phyloP scores from a whole-genome alignment of 306 rosid species.

The Cicer cuneatum region DNA sequence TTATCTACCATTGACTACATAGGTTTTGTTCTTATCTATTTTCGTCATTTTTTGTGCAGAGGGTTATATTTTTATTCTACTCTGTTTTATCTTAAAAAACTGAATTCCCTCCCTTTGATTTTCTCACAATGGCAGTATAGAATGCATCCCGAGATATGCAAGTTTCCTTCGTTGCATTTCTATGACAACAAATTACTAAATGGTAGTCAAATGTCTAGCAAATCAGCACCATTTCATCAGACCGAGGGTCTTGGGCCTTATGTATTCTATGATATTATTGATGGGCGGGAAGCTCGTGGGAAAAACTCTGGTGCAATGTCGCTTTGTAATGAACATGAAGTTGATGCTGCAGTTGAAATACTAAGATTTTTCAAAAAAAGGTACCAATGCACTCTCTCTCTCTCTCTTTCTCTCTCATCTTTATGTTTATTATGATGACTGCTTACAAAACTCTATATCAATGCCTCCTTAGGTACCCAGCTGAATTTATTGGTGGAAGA shows the following conservation, averaged over 20 bases:
- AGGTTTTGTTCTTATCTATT: conserved; percentile 7
- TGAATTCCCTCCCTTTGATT: conserved; percentile 41
- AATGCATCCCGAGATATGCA: conserved; percentile 97
- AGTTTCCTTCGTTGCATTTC: conserved; percentile 89
- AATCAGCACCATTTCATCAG: conserved; percentile 82
- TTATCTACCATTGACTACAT: not conserved
- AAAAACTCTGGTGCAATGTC: conserved; percentile 79
- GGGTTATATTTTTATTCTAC: conserved; percentile 32
- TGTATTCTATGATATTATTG: conserved; percentile 76
- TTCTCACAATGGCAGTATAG: conserved; percentile 78
- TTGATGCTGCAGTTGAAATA: conserved; percentile 87
- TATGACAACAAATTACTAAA: conserved; percentile 84
- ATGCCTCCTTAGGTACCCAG: conserved; percentile 65
- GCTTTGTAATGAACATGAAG: conserved; percentile 89
- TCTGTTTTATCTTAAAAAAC: conserved; percentile 33
- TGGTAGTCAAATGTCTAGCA: conserved; percentile 72
- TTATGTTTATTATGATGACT: conserved; percentile 35
- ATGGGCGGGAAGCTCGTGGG: conserved; percentile 79
- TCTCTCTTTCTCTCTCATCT: conserved; percentile 7
- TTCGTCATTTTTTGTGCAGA: conserved; percentile 30
- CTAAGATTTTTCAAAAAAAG: conserved; percentile 72
- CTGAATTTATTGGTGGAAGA: conserved; percentile 79
- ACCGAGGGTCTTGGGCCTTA: conserved; percentile 84
- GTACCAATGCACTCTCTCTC: conserved; percentile 47
- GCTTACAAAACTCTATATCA: conserved; percentile 38